These are phyloP conservation scores for Lipomyces japonicus DNA, from an alignment of 805 yeast genomes.

Conservation along the genomic window DNA sequence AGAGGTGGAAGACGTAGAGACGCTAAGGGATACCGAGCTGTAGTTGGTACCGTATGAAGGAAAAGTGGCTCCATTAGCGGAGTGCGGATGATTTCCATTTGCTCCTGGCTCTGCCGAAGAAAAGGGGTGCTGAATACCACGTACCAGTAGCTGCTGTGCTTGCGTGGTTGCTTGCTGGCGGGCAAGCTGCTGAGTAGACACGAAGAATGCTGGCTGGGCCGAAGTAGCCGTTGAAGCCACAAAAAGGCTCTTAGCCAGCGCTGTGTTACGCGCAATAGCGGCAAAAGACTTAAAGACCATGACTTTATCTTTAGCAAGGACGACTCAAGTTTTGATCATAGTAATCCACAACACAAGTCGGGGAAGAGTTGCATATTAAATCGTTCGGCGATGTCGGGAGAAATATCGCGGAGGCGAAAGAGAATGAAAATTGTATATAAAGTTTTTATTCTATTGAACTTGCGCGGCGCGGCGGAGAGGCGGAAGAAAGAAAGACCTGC, in stretches of 20 bases:
- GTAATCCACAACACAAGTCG: no score
- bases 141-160: conserved; percentile 30
- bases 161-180: conserved; percentile 39
- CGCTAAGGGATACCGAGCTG: conserved; percentile 13
- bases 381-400: no score
- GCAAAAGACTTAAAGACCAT: conserved; percentile 42
- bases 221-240: conserved; percentile 35
- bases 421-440: no score
- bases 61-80: conserved; percentile 24
- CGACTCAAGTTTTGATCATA: no score
- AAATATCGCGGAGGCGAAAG: no score
- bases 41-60: conserved; percentile 19
- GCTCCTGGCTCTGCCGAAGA: conserved; percentile 11
- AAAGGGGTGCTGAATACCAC: conserved; percentile 17
- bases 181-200: conserved; percentile 40
- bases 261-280: conserved; percentile 38
- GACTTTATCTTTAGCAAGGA: no score
- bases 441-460: no score
- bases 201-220: conserved; percentile 40
- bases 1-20: conserved; percentile 19
- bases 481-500: no score
- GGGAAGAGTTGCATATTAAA: no score
- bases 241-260: conserved; percentile 40
- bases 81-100: conserved; percentile 11
- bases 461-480: no score